A percentile compares a stretch with the other conserved stretches of the same genome.
Evolutionary conservation across 495 filamentous ascomycete genomes (phyloP).

Genomic region (Immersiella caudata): DNA sequence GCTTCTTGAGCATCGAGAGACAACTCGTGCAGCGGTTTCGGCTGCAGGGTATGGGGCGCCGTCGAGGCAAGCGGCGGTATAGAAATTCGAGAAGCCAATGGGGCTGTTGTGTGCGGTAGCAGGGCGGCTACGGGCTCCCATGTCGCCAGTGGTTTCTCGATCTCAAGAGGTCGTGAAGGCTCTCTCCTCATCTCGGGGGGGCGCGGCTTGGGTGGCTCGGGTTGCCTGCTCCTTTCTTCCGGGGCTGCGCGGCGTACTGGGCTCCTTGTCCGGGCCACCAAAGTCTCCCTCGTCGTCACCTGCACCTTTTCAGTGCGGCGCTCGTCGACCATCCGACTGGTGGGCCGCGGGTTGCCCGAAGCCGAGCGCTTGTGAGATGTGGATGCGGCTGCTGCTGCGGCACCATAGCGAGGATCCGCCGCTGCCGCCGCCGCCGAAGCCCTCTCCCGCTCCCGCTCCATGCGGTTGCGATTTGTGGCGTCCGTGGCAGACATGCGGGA

Average conservation of each 20-base stretch:
- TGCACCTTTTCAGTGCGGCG: constrained; percentile 55
- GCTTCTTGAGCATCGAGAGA: constrained; percentile 80
- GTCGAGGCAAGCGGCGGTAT: constrained; percentile 75
- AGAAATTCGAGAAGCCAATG: constrained; percentile 83
- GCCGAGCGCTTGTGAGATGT: constrained; percentile 48
- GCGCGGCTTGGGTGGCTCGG: constrained; percentile 48
- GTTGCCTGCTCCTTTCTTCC: constrained; percentile 34
- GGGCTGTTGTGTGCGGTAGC: constrained; percentile 82
- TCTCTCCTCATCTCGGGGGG: constrained; percentile 49
- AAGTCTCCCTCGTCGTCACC: constrained; percentile 66
- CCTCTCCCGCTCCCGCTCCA: neutral
- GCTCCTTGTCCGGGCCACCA: constrained; percentile 64
- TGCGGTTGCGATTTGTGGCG: constrained; percentile 20
- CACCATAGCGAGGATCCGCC: constrained; percentile 20
- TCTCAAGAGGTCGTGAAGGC: constrained; percentile 1
- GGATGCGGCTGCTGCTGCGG: constrained; percentile 16
- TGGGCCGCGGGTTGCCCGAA: constrained; percentile 46
- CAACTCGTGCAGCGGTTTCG: constrained; percentile 70
- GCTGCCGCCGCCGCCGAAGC: constrained; percentile 9
- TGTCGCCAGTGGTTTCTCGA: constrained; percentile 31
- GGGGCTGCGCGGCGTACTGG: constrained; percentile 61
- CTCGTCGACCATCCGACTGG: constrained; percentile 46
- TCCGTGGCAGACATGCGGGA: constrained; percentile 40
- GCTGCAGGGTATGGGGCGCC: constrained; percentile 71
- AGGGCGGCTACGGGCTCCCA: constrained; percentile 87